phyloP scores from a whole-genome alignment of 2,329 filamentous ascomycete genomes.

The Fusarium poae region DNA sequence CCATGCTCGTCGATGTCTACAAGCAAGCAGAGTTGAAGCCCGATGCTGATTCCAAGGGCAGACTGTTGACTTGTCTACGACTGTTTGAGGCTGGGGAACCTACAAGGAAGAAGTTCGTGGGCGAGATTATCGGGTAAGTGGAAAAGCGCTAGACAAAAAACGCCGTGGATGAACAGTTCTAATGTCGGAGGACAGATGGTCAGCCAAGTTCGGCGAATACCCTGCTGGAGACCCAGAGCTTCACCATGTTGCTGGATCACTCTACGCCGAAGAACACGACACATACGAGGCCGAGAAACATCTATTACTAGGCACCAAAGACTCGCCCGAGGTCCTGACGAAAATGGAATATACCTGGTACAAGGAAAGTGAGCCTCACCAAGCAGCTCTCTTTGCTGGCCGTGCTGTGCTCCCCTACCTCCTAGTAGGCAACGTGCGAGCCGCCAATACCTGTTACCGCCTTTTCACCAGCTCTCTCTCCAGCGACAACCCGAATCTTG shows the following conservation, averaged over 20 bases:
- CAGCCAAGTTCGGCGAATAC: conserved; percentile 84
- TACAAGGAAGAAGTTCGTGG: conserved; percentile 91
- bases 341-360: conserved; percentile 96
- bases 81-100: conserved; percentile 87
- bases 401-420: conserved; percentile 93
- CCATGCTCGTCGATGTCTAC: conserved; percentile 91
- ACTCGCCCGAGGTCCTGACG: conserved; percentile 84
- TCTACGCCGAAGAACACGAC: conserved; percentile 94
- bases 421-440: conserved; percentile 88
- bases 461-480: conserved; percentile 64
- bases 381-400: conserved; percentile 86
- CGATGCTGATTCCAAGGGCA: conserved; percentile 79
- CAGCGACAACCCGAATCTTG: conserved; percentile 65
- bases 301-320: conserved; percentile 87
- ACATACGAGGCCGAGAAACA: conserved; percentile 94
- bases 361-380: conserved; percentile 86
- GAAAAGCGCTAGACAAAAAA: background rate
- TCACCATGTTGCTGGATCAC: conserved; percentile 88
- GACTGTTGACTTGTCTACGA: conserved; percentile 81
- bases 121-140: conserved; percentile 81
- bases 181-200: conserved; percentile 70
- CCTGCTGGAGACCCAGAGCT: conserved; percentile 94
- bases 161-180: conserved; percentile 4
- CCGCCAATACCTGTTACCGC: conserved; percentile 84
- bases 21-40: conserved; percentile 85